phyloP scores from a whole-genome alignment of 345 rosid species.

The Erodium maritimum region DNA sequence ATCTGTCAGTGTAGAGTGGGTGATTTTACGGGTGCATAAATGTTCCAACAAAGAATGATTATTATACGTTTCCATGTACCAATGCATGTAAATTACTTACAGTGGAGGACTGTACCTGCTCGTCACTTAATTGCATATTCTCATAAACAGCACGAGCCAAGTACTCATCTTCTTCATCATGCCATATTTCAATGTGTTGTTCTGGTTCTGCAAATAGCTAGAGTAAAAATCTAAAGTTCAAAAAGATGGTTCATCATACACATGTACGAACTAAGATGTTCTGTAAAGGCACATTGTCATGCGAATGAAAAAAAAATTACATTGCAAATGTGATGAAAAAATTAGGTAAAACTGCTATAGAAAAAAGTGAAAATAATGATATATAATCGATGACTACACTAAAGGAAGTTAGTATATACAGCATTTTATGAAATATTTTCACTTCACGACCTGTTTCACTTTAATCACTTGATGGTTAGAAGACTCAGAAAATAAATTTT shows the following conservation, averaged over 20 bases:
- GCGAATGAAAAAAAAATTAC: not conserved
- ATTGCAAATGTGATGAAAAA: not conserved
- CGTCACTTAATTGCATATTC: conserved; percentile 58
- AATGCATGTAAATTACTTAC: not conserved
- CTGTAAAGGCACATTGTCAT: not conserved
- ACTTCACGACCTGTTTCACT: not conserved
- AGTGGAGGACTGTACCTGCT: conserved; percentile 26
- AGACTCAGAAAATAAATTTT: no score
- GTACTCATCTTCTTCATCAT: conserved; percentile 79
- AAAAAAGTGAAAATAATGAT: not conserved
- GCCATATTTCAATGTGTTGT: conserved; percentile 41
- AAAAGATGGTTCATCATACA: conserved; percentile 8
- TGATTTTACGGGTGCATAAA: not conserved
- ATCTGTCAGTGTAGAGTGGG: not conserved
- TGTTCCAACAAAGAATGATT: not conserved
- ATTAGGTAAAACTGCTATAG: not conserved
- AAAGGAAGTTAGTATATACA: not conserved
- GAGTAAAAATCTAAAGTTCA: conserved; percentile 15
- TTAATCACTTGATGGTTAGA: not conserved
- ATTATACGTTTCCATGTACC: no score
- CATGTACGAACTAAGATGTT: not conserved
- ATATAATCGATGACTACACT: not conserved
- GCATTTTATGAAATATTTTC: not conserved
- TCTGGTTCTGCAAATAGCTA: conserved; percentile 29
- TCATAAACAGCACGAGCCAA: conserved; percentile 63